Conservation (phyloP, 805 yeast species). For the Jamesozyma lodderae region DNA sequence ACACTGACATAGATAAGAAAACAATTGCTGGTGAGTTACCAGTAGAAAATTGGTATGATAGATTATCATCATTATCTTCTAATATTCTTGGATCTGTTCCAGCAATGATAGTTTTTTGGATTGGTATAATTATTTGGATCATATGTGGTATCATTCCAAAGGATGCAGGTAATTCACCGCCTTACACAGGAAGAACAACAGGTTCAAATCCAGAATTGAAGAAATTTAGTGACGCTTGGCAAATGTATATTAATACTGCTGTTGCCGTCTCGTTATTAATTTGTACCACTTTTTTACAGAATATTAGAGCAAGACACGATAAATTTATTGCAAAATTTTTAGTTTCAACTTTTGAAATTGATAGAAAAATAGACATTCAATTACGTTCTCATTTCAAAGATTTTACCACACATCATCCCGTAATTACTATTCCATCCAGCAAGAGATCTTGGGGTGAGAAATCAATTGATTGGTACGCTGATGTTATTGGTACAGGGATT, state of each 20-base stretch:
- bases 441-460: conserved; percentile 17
- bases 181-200: conserved; percentile 20
- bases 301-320: conserved; percentile 34
- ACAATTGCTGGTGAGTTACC: conserved; percentile 16
- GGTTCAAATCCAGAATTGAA: conserved; percentile 18
- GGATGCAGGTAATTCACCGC: conserved; percentile 21
- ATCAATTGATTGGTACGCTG: conserved; percentile 34
- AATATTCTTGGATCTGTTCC: conserved; percentile 28
- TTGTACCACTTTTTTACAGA: conserved; percentile 33
- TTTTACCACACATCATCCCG: conserved; percentile 19
- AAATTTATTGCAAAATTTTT: conserved; percentile 21
- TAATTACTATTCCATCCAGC: conserved; percentile 13
- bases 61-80: conserved; percentile 21
- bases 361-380: conserved; percentile 24
- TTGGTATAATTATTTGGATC: conserved; percentile 33
- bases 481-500: conserved; percentile 35
- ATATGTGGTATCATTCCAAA: conserved; percentile 30
- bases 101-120: conserved; percentile 31
- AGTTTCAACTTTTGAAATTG: conserved; percentile 18
- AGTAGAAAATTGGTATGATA: conserved; percentile 30
- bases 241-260: conserved; percentile 36
- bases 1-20: background rate
- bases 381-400: conserved; percentile 17
- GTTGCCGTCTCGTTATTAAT: conserved; percentile 32
- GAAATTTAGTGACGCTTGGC: conserved; percentile 33